phyloP scores from a whole-genome alignment of 169 alveolate species.

The Besnoitia besnoiti region DNA sequence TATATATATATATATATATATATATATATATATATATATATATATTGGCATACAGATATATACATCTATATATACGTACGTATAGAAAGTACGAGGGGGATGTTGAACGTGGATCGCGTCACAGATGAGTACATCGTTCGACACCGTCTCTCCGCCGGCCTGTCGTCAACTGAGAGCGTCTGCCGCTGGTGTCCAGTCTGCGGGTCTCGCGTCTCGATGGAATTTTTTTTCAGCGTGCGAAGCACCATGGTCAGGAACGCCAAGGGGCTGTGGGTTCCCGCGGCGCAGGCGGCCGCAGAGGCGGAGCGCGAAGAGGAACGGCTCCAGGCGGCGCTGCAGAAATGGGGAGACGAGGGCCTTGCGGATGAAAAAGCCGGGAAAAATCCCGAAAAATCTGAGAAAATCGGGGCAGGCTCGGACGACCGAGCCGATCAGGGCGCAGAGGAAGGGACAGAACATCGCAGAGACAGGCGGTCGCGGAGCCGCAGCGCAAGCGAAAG shows the following conservation, averaged over 20 bases:
- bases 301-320: background rate
- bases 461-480: no score
- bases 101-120: no score
- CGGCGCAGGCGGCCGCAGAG: background rate
- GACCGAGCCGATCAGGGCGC: background rate
- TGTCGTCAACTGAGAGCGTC: no score
- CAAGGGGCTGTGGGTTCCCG: conserved; percentile 46
- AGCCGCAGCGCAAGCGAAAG: no score
- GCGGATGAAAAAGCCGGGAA: background rate
- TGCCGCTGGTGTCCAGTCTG: background rate
- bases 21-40: background rate
- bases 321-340: background rate
- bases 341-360: background rate
- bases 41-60: background rate
- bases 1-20: background rate
- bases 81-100: no score
- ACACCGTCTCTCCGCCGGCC: no score
- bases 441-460: background rate
- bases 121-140: no score
- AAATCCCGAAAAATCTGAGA: background rate
- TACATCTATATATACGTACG: background rate
- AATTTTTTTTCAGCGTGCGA: background rate
- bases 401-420: background rate
- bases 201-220: background rate
- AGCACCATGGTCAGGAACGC: conserved; percentile 25